Evolutionary conservation across 805 yeast species (phyloP).

Genomic region (Yarrowia osloensis): DNA sequence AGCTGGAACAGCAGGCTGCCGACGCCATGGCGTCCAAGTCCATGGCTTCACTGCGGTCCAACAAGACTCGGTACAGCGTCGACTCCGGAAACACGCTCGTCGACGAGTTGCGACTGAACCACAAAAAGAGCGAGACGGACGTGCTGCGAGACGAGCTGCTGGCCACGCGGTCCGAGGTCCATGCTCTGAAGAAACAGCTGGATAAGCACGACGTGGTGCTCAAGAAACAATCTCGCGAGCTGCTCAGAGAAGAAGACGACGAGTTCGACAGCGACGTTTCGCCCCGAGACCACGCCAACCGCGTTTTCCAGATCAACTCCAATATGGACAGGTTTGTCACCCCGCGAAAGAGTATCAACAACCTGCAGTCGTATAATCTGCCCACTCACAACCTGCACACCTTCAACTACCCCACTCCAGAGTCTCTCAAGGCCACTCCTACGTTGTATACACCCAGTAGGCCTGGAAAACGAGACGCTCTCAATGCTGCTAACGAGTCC

Average conservation of each 20-base stretch:
- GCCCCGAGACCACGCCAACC: neutral
- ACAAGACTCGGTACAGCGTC: neutral
- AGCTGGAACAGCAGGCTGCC: conserved; percentile 9
- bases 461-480: neutral
- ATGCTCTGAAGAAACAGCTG: conserved; percentile 6
- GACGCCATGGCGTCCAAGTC: conserved; percentile 4
- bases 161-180: conserved; percentile 4
- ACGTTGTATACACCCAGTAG: conserved; percentile 5
- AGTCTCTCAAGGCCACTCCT: conserved; percentile 2
- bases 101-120: neutral
- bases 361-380: neutral
- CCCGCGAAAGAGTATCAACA: conserved; percentile 3
- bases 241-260: neutral
- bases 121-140: conserved; percentile 15
- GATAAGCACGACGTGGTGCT: conserved; percentile 17
- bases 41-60: neutral
- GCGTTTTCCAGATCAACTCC: neutral
- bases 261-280: neutral
- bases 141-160: neutral
- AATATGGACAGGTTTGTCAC: neutral
- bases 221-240: conserved; percentile 2
- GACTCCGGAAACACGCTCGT: conserved; percentile 15
- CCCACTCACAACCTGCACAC: neutral
- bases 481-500: neutral
- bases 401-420: conserved; percentile 19